Evolutionary conservation across 495 filamentous ascomycete species (phyloP), one percentile per base, ranked within the genome.

Genomic region (Talaromyces nanjingensis): DNA sequence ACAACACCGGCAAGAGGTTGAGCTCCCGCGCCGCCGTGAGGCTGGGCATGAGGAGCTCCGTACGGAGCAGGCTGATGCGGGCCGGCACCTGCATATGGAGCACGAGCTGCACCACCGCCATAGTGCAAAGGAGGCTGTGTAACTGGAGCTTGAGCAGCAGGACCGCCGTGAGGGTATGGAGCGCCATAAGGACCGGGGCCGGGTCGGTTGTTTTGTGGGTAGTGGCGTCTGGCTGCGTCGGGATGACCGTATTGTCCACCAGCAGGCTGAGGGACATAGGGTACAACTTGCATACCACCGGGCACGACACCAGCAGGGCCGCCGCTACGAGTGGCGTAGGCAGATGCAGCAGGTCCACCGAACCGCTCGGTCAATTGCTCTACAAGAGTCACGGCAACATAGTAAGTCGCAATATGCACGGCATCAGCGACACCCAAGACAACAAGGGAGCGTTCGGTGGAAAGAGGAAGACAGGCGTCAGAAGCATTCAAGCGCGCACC

Each of bases 381-480:
- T 52, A 93, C 89, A 33, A 98, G 84, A 7, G 94, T 98, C 73
- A 91, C 94, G 14, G 91, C 93, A 63, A 98, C 93, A 68, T 98
- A 98, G 79, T 98, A 98, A 27, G 93, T 96, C 27, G 94, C 94
- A 72, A 98, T 98, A 75, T 98, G 94, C 56, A 98, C 94, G 45
- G 94, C 93, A 79, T 94, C 91, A 59, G 91, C 91, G 52, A 94
- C 91, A 69, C 91, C 91, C 72, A 92, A 88, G 55, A 94, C 90
- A 60, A 97, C 92, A n/a, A 98, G 86, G 16, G 96, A 98, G 54
- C 94, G 89, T 78, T 98, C 94, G 49, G 90, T 94, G 9, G 94
- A 98, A 47, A 97, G 78, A 22, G 94, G 94, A 47, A 98, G 85
- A 71, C 92, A 96, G 2, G 91, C 87, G 69, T 97, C 94, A 2